phyloP scores from a whole-genome alignment of 2,329 filamentous ascomycete species.

The Fusarium nematophilum region DNA sequence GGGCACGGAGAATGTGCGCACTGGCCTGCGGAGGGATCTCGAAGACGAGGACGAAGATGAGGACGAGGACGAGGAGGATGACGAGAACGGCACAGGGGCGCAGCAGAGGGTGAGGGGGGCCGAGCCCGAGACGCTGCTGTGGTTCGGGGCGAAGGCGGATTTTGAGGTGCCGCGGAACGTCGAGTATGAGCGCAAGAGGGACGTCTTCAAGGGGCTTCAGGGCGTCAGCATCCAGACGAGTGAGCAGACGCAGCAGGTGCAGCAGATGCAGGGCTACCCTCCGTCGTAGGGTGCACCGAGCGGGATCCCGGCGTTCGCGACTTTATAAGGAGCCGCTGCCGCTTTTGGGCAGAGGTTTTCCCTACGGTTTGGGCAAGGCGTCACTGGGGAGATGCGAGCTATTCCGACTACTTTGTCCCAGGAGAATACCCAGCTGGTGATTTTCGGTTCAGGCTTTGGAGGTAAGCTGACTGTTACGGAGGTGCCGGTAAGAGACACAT shows the following conservation, averaged over 20 bases:
- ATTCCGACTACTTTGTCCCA: no score
- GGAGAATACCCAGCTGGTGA: no score
- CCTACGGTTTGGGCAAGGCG: no score
- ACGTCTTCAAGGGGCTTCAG: conserved; percentile 47
- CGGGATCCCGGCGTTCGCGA: neutral
- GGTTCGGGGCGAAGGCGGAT: conserved; percentile 58
- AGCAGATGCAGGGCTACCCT: conserved; percentile 26
- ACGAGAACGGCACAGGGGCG: conserved; percentile 12
- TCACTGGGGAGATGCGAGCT: no score
- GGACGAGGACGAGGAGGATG: conserved; percentile 63
- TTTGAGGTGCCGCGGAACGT: conserved; percentile 58
- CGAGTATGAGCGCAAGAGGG: conserved; percentile 54
- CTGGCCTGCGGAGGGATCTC: conserved; percentile 70
- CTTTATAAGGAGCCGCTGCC: neutral
- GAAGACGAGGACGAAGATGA: conserved; percentile 66
- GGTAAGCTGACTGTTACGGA: no score
- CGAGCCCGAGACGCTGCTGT: conserved; percentile 61
- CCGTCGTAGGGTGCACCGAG: conserved; percentile 15
- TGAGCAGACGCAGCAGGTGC: no score
- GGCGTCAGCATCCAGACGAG: conserved; percentile 50
- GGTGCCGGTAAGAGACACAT: no score
- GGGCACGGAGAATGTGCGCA: conserved; percentile 77
- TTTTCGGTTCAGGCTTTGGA: no score
- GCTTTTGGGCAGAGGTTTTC: neutral
- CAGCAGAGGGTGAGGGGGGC: conserved; percentile 51